Evolutionary conservation across 2,329 filamentous ascomycete genomes (phyloP), one percentile per base, ranked within the genome.

Genomic region (Mollisia scopiformis): DNA sequence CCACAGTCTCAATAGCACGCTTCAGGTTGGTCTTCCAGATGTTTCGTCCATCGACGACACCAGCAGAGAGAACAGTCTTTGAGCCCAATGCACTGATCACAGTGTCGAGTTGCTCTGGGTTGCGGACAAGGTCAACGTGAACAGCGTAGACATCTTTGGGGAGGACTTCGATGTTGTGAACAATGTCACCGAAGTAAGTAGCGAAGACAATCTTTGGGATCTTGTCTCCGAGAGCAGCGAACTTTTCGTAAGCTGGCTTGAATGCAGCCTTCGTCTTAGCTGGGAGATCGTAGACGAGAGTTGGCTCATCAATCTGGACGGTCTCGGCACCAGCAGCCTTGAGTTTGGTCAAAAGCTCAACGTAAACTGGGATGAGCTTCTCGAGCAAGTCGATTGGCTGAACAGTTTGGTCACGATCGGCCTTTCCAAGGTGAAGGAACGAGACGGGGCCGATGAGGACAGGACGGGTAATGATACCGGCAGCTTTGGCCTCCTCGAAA

Each of bases 1-100:
- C 92, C 64, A 95, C 90, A 67, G 83, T 87, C 84, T 95, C 93
- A 68, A 99, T 96, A 75, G 95, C 93, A 73, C 87, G 88, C 87
- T 96, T 91, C 83, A 97, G 90, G 89, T 98, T 96, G 82, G 93
- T 97, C 91, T 99, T 99, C 95, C 95, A 99, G 85, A 99, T 98
- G 87, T 99, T 99, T 75, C 95, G 93, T 74, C 95, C 95, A 74
- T 99, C 93, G 70, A 99, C 95, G 72, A 99, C 91, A 92, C 95
- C 95, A 68, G 88, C 90, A 69, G 95, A 99, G 69, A 99, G 89
- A 71, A 93, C 80, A 77, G 97, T 96, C 78, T 93, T 92, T 77
- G 92, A 80, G 77, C 92, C 93, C 68, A 99, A 88, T 74, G 93
- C 89, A 74, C 82, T 84, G 71, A 92, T 79, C 73, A 99, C 92